Conservation (phyloP, 1,139 yeast genomes). For the Scheffersomyces titani region DNA sequence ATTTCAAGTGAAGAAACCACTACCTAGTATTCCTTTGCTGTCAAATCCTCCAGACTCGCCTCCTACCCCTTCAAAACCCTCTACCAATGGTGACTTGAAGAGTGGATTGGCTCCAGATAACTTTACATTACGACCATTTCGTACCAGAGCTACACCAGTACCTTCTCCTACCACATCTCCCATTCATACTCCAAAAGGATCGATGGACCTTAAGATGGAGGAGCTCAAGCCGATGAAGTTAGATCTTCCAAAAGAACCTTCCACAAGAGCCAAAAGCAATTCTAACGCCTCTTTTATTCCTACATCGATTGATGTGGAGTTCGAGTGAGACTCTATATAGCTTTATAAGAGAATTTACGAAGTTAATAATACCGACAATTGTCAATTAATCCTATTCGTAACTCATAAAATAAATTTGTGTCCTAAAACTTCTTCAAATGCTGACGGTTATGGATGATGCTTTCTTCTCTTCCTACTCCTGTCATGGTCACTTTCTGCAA, state of each 20-base stretch:
- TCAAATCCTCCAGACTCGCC: constrained; percentile 14
- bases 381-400: not conserved
- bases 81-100: constrained; percentile 1
- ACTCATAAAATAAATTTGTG: not conserved
- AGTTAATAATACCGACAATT: not conserved
- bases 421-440: not conserved
- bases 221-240: not conserved
- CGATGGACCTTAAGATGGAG: constrained; percentile 12
- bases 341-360: not conserved
- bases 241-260: constrained; percentile 4
- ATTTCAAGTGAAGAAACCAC: constrained; percentile 22
- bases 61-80: constrained; percentile 2
- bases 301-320: constrained; percentile 33
- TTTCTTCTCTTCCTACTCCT: constrained; percentile 26
- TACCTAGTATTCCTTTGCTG: constrained; percentile 13
- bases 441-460: not conserved
- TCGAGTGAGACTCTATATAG: constrained; percentile 16
- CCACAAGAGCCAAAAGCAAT: constrained; percentile 15
- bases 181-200: constrained; percentile 24
- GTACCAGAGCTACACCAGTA: constrained; percentile 42
- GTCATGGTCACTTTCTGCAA: constrained; percentile 47
- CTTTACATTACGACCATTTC: constrained; percentile 45
- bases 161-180: constrained; percentile 47
- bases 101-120: constrained; percentile 19
- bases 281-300: constrained; percentile 28